Base-by-base conservation (phyloP, 2,329 filamentous ascomycete genomes). In the Phyllosticta citrichinensis region DNA sequence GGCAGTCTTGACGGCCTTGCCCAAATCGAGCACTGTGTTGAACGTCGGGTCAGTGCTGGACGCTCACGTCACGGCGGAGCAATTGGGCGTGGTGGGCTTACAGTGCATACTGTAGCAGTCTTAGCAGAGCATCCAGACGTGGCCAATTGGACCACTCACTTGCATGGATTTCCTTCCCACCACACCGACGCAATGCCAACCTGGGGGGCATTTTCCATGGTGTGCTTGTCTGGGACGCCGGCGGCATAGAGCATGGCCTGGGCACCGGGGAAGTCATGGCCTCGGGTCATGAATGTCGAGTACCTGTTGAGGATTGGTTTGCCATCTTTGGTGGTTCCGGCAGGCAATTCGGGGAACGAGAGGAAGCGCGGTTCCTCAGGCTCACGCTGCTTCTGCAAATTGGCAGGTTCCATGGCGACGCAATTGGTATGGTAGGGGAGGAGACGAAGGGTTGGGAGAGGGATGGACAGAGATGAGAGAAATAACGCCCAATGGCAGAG, bases 121-220 rank as follows among this genome's bases (percentile, higher is more conserved):
- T 57, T 35, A 62, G 55, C 52, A 24, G 14, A 11, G 20, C 52
- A 24, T 27, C 52, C 17, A 12, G 9, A 47, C 10, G 10, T 22
- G 10, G 11, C 14, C 55, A 50, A 30, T n/a, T 47, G 56, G 57
- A 20, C 19, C 33, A 81, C 86, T 76, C 75, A 89, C 87, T 96
- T 96, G 84, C 92, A 97, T 47, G 93, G 90, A 72, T 97, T 97
- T 27, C 93, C 93, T 75, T 97, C 91, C 92, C 92, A 97, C 92
- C 92, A 97, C 4, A 97, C 89, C 5, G 88, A 91, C 8, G 91
- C 88, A 70, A 97, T 85, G 62, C 93, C 93, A 25, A 97, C 89
- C 65, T 97, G 93, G 12, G 93, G 90, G 58, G 88, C 88, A 62
- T 83, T 93, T 76, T 93, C 92, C 89, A 97, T 96, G 69, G 87